A percentile compares a stretch with the other conserved stretches of the same genome.
Conservation (phyloP, 139 green algal species). For the Coccomyxa sp. region DNA sequence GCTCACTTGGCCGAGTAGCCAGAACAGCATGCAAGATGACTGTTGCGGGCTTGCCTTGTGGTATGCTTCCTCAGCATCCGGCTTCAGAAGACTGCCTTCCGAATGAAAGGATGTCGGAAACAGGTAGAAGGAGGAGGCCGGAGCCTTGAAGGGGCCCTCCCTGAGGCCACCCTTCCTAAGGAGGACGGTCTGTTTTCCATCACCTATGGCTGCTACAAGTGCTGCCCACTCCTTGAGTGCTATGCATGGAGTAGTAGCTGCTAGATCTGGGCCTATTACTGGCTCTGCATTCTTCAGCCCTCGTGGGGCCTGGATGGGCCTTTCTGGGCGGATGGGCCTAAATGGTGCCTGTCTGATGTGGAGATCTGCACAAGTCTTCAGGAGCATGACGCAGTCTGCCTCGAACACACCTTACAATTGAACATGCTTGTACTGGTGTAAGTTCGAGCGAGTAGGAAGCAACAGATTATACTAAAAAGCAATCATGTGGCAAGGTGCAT, state of each 20-base stretch:
- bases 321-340: too few species aligned
- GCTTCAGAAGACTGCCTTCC: conserved; percentile 45
- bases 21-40: background rate
- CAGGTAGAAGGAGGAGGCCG: background rate
- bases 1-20: background rate
- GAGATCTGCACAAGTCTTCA: too few species aligned
- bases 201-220: conserved; percentile 16
- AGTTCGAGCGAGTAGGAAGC: too few species aligned
- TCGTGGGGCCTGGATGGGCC: background rate
- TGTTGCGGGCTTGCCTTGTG: background rate
- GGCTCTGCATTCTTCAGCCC: background rate
- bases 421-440: too few species aligned
- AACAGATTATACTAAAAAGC: too few species aligned
- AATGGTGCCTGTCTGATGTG: too few species aligned
- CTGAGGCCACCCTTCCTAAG: conserved; percentile 68
- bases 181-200: conserved; percentile 44
- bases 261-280: background rate
- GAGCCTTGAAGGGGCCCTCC: conserved; percentile 41
- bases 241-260: background rate
- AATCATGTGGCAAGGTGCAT: too few species aligned
- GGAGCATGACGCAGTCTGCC: too few species aligned
- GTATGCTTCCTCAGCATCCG: conserved; percentile 13
- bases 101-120: conserved; percentile 53
- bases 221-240: conserved; percentile 49
- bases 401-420: background rate